Evolutionary conservation across 805 yeast species (phyloP).

Genomic region (Wickerhamiella sergipiensis): DNA sequence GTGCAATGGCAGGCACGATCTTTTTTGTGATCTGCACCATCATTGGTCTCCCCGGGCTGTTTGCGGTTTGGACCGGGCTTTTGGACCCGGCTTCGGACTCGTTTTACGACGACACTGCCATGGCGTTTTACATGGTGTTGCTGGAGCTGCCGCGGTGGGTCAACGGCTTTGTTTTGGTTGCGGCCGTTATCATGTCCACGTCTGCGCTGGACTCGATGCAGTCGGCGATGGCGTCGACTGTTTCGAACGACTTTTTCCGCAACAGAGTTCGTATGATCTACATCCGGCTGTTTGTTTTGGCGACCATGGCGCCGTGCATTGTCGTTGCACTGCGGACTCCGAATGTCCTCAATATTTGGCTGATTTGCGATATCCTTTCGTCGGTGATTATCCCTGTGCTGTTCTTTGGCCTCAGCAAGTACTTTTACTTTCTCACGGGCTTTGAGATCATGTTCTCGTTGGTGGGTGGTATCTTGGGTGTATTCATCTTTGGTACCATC

Average conservation of each 20-base stretch:
- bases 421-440: constrained; percentile 58
- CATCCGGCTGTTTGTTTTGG: constrained; percentile 54
- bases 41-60: constrained; percentile 70
- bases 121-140: constrained; percentile 54
- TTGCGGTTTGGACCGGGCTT: constrained; percentile 84
- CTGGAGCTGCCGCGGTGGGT: constrained; percentile 78
- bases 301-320: constrained; percentile 72
- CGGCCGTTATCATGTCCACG: constrained; percentile 59
- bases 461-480: constrained; percentile 64
- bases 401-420: constrained; percentile 60
- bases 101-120: constrained; percentile 43
- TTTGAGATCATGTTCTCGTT: constrained; percentile 77
- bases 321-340: constrained; percentile 77
- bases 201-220: constrained; percentile 84
- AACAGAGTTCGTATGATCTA: constrained; percentile 57
- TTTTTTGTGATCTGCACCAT: constrained; percentile 50
- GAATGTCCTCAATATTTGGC: constrained; percentile 70
- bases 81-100: constrained; percentile 29
- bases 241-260: constrained; percentile 81
- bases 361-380: constrained; percentile 82
- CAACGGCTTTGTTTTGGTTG: constrained; percentile 67
- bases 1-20: constrained; percentile 59
- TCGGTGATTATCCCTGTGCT: constrained; percentile 76
- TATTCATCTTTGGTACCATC: constrained; percentile 70
- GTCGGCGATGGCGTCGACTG: constrained; percentile 75